A percentile compares a stretch with the other conserved stretches of the same genome.
Conservation (phyloP, 306 rosid species). For the Gynostemma pentaphyllum region DNA sequence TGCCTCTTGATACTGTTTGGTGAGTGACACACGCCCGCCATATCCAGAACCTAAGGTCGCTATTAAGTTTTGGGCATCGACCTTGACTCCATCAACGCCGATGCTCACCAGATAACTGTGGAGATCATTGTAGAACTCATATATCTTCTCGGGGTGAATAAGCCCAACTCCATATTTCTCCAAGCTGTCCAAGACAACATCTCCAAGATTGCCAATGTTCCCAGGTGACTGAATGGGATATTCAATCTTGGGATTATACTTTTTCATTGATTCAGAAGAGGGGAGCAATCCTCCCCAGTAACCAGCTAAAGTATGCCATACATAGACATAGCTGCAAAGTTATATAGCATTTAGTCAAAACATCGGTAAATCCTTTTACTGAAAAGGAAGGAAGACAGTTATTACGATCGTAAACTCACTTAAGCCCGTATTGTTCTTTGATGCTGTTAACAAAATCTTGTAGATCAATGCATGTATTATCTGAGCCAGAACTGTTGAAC, state of each 20-base stretch:
- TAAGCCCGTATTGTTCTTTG: conserved; percentile 42
- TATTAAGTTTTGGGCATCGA: conserved; percentile 53
- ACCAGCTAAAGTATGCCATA: conserved; percentile 78
- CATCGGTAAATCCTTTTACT: background rate
- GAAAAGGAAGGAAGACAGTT: background rate
- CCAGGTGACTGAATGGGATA: conserved; percentile 57
- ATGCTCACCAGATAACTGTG: conserved; percentile 53
- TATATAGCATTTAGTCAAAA: background rate
- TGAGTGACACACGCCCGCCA: conserved; percentile 54
- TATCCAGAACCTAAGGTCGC: conserved; percentile 56
- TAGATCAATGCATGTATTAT: conserved; percentile 25
- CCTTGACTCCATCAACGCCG: conserved; percentile 66
- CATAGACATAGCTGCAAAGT: conserved; percentile 35
- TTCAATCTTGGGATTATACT: conserved; percentile 40
- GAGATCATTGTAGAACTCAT: conserved; percentile 46
- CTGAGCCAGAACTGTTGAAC: conserved; percentile 32
- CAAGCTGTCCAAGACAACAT: conserved; percentile 40
- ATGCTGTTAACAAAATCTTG: conserved; percentile 33
- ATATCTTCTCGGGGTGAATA: conserved; percentile 34
- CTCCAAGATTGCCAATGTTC: conserved; percentile 33
- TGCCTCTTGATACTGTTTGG: conserved; percentile 46
- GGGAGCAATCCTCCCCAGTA: conserved; percentile 74
- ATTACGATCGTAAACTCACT: conserved; percentile 31
- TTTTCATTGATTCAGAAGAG: conserved; percentile 38
- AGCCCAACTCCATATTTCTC: conserved; percentile 64